These are phyloP conservation scores for Serpula lacrymans DNA, from an alignment of 768 basidiomycete genomes.

Conservation along the genomic window DNA sequence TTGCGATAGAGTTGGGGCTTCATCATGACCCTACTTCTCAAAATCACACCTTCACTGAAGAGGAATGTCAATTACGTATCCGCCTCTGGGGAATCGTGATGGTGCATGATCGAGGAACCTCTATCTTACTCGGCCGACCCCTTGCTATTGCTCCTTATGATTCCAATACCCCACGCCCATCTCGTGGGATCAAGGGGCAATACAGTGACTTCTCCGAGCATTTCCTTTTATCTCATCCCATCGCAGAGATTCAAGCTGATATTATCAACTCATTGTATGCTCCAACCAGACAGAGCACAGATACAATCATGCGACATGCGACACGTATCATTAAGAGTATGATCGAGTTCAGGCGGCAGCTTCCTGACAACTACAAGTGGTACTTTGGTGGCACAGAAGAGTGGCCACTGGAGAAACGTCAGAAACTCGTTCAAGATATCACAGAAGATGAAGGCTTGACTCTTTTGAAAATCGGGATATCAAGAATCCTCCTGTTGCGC, in stretches of 20 bases:
- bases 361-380: constrained; percentile 69
- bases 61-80: constrained; percentile 75
- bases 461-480: constrained; percentile 77
- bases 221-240: constrained; percentile 69
- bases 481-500: constrained; percentile 72
- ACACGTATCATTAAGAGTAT: constrained; percentile 77
- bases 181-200: constrained; percentile 33
- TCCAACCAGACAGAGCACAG: constrained; percentile 66
- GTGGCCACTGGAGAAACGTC: constrained; percentile 65
- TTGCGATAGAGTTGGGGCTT: constrained; percentile 79
- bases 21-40: constrained; percentile 82
- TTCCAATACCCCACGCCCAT: constrained; percentile 74
- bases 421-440: constrained; percentile 66
- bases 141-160: constrained; percentile 81
- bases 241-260: constrained; percentile 84
- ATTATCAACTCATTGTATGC: constrained; percentile 85
- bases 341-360: constrained; percentile 60
- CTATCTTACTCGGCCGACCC: constrained; percentile 82
- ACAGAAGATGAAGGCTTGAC: constrained; percentile 82
- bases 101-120: constrained; percentile 84
- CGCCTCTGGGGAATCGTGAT: constrained; percentile 84
- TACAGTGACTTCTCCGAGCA: constrained; percentile 66
- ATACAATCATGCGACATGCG: constrained; percentile 72
- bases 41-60: constrained; percentile 58
- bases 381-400: constrained; percentile 80